Conservation (phyloP, 352 stramenopile genomes). For the Phytopythium boreale region DNA sequence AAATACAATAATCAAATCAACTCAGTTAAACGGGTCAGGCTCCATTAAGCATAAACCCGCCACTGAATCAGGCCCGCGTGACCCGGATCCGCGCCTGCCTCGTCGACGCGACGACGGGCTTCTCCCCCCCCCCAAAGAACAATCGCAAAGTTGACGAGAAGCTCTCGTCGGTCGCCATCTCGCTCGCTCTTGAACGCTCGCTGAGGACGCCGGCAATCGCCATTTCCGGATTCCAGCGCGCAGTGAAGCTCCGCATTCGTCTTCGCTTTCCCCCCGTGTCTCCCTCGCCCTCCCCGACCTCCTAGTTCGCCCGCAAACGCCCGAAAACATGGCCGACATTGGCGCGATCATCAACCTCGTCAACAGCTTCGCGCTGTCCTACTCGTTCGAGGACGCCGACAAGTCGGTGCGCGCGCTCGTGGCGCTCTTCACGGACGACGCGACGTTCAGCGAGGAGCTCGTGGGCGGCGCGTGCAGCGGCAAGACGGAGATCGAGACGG, state of each 20-base stretch:
- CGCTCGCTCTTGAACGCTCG: neutral
- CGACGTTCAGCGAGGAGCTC: constrained; percentile 74
- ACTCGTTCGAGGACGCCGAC: constrained; percentile 76
- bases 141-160: neutral
- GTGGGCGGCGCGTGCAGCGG: constrained; percentile 62
- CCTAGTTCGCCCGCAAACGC: neutral
- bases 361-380: constrained; percentile 76
- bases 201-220: neutral
- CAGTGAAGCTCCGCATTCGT: neutral
- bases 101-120: constrained; percentile 1
- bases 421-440: constrained; percentile 69
- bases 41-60: neutral
- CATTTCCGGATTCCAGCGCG: constrained; percentile 1
- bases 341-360: constrained; percentile 82
- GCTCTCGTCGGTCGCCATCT: neutral
- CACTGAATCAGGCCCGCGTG: neutral
- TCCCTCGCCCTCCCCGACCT: neutral
- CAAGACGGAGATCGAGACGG: constrained; percentile 67
- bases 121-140: neutral
- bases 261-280: neutral
- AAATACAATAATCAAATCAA: neutral
- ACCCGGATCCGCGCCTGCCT: neutral
- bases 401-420: constrained; percentile 66
- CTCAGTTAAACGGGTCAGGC: neutral
- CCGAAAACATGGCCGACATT: constrained; percentile 54